These are phyloP conservation scores for Myotisia sp. DNA, from an alignment of 2,329 filamentous ascomycete genomes.

Conservation along the genomic window DNA sequence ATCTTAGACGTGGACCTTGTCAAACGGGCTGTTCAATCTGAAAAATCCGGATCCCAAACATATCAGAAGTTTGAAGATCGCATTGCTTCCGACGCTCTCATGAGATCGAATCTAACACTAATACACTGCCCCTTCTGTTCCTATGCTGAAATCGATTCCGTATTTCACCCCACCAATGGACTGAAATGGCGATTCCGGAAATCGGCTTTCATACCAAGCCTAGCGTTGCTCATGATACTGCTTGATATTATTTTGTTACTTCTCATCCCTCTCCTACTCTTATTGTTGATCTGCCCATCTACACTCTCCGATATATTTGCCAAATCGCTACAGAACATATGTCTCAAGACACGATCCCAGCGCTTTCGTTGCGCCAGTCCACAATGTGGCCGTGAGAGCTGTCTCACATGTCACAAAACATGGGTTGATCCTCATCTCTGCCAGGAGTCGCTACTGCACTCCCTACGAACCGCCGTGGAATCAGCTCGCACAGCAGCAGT, in stretches of 20 bases:
- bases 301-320: conserved; percentile 38
- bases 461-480: conserved; percentile 78
- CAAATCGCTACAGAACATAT: conserved; percentile 50
- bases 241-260: conserved; percentile 32
- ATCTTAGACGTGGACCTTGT: conserved; percentile 56
- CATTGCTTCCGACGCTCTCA: conserved; percentile 59
- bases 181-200: conserved; percentile 44
- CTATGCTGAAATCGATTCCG: conserved; percentile 77
- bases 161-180: conserved; percentile 47
- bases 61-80: conserved; percentile 65
- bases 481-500: conserved; percentile 85
- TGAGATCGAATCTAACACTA: conserved; percentile 59
- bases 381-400: conserved; percentile 55
- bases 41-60: conserved; percentile 55
- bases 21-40: conserved; percentile 54
- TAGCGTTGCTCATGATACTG: conserved; percentile 30
- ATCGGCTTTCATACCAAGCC: conserved; percentile 41
- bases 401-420: conserved; percentile 63
- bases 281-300: conserved; percentile 41
- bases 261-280: conserved; percentile 39
- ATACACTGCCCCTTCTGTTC: conserved; percentile 79
- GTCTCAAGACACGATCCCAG: conserved; percentile 55
- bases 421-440: conserved; percentile 87
- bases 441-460: conserved; percentile 67
- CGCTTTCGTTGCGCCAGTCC: conserved; percentile 65